Conservation (phyloP, 1,284 basidiomycete species). For the Malassezia equina region DNA sequence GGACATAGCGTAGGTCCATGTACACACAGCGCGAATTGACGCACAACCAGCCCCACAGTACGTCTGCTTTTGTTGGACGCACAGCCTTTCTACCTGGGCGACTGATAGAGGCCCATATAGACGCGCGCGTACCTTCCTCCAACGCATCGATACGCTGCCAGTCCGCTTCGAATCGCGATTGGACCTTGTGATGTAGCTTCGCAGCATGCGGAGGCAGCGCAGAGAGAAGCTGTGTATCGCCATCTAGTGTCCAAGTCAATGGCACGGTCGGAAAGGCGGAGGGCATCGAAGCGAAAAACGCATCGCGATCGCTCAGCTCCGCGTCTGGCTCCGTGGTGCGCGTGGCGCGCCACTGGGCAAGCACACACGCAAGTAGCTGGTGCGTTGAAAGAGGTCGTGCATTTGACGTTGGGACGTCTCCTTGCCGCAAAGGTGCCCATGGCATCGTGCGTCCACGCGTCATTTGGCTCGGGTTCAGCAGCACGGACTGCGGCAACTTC, state of each 20-base stretch:
- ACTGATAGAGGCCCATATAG: conserved; percentile 5
- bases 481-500: background rate
- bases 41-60: conserved; percentile 37
- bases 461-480: conserved; percentile 5
- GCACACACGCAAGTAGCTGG: conserved; percentile 6
- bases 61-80: background rate
- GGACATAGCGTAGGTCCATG: conserved; percentile 23
- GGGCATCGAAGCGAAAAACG: conserved; percentile 27
- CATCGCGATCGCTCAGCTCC: conserved; percentile 4
- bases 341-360: conserved; percentile 4
- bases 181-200: conserved; percentile 12
- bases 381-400: conserved; percentile 4
- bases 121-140: conserved; percentile 4
- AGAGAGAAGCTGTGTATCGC: conserved; percentile 7
- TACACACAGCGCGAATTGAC: conserved; percentile 42
- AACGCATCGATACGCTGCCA: conserved; percentile 16
- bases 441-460: background rate
- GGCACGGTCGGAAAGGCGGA: conserved; percentile 23
- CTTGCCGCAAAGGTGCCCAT: background rate
- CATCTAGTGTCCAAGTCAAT: conserved; percentile 20
- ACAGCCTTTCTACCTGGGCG: background rate
- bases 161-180: conserved; percentile 23
- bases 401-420: background rate
- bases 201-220: conserved; percentile 20
- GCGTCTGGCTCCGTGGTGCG: background rate